phyloP scores from a whole-genome alignment of 306 rosid genomes.

The Vachellia pachyceras region DNA sequence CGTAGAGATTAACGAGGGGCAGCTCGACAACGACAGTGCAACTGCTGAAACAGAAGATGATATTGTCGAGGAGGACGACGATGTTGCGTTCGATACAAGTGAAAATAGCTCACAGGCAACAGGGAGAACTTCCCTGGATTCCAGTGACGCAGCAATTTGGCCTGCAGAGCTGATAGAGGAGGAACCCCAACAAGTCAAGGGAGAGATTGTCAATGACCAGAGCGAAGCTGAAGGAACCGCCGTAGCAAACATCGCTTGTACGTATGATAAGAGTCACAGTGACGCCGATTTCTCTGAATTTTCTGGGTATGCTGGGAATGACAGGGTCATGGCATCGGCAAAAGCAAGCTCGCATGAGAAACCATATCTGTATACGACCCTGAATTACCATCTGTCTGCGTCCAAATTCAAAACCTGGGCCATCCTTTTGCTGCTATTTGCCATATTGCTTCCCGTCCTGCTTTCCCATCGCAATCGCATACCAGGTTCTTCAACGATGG shows the following conservation, averaged over 20 bases:
- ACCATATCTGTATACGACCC: conserved; percentile 1
- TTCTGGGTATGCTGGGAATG: conserved; percentile 4
- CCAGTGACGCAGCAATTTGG: conserved; percentile 39
- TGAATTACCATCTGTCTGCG: conserved; percentile 20
- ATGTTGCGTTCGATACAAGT: conserved; percentile 6
- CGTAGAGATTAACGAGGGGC: neutral
- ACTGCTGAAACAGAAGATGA: conserved; percentile 21
- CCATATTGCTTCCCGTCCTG: conserved; percentile 37
- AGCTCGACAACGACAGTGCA: neutral
- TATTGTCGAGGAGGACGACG: neutral
- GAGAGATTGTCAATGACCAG: neutral
- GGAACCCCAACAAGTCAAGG: conserved; percentile 31
- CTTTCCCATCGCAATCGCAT: conserved; percentile 34
- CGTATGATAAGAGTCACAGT: neutral
- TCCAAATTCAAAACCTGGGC: conserved; percentile 30
- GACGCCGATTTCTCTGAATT: neutral
- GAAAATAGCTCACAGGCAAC: conserved; percentile 41
- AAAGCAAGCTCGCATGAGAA: neutral
- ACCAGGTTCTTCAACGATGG: conserved; percentile 28
- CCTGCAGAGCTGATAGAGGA: conserved; percentile 40
- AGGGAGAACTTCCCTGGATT: conserved; percentile 38
- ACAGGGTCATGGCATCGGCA: neutral
- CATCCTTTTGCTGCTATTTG: conserved; percentile 37
- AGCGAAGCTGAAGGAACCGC: conserved; percentile 2
- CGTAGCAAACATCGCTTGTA: neutral